Evolutionary conservation across 192 early-diverging fungal genomes (phyloP).

Genomic region (Chytriomyces hyalinus): DNA sequence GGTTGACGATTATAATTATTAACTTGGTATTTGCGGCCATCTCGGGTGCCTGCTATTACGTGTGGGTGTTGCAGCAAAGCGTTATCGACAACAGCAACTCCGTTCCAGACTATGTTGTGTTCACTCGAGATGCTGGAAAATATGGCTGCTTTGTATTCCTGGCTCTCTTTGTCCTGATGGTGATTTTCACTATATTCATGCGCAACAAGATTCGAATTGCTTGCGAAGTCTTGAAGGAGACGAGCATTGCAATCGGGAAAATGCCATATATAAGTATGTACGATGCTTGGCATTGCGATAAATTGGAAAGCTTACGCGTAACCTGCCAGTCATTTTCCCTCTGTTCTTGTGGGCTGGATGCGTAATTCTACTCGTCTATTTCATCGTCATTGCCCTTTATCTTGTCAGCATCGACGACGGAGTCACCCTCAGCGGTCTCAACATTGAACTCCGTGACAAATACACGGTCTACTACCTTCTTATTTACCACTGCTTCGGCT

Average conservation of each 20-base stretch:
- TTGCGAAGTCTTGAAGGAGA: slow-evolving; percentile 56
- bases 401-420: slow-evolving; percentile 37
- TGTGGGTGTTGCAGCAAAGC: slow-evolving; percentile 36
- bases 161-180: slow-evolving; percentile 44
- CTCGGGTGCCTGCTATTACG: slow-evolving; percentile 44
- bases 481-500: slow-evolving; percentile 61
- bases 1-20: slow-evolving; percentile 44
- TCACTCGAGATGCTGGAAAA: slow-evolving; percentile 13
- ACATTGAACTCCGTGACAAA: slow-evolving; percentile 14
- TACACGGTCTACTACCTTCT: slow-evolving; percentile 41
- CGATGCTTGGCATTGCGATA: not conserved
- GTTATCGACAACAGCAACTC: not conserved
- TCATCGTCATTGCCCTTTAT: slow-evolving; percentile 38
- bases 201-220: slow-evolving; percentile 58
- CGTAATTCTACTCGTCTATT: slow-evolving; percentile 36
- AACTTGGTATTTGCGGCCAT: slow-evolving; percentile 42
- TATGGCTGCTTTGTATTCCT: slow-evolving; percentile 19
- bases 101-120: slow-evolving; percentile 5
- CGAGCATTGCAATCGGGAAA: slow-evolving; percentile 41
- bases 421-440: slow-evolving; percentile 26
- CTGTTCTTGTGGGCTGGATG: slow-evolving; percentile 29
- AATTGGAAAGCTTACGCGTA: not conserved
- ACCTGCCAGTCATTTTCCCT: slow-evolving; percentile 43
- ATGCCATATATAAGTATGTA: slow-evolving; percentile 53
- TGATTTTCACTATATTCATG: slow-evolving; percentile 55